Conservation (phyloP, 345 rosid species). For the Theobroma cacao region DNA sequence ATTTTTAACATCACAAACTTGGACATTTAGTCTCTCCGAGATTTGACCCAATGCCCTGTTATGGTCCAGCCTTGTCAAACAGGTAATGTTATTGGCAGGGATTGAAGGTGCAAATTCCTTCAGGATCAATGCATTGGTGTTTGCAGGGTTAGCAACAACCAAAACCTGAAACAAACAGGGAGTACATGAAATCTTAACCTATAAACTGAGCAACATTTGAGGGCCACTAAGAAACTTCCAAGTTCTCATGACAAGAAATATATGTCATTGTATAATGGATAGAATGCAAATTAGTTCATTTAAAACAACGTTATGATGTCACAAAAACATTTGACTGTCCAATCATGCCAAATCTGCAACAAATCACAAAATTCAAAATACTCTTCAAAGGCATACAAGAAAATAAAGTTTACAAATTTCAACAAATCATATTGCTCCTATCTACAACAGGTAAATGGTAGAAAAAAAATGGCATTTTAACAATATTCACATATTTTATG, state of each 20-base stretch:
- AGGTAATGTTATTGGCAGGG: constrained; percentile 89
- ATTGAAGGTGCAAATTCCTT: constrained; percentile 98
- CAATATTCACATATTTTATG: neutral
- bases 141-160: constrained; percentile 99
- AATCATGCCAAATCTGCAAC: neutral
- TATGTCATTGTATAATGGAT: neutral
- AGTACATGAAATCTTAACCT: neutral
- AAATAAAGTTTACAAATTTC: neutral
- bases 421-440: neutral
- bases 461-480: neutral
- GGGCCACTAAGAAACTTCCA: neutral
- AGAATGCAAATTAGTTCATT: neutral
- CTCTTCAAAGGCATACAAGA: neutral
- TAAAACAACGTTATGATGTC: neutral
- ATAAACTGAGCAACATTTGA: neutral
- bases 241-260: neutral
- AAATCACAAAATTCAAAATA: neutral
- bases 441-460: neutral
- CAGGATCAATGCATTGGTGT: constrained; percentile 94
- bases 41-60: constrained; percentile 99
- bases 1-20: constrained; percentile 89
- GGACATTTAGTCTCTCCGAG: constrained; percentile 84
- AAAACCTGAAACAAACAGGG: constrained; percentile 57
- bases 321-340: neutral
- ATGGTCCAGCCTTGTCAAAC: constrained; percentile 95